A percentile compares a stretch with the other conserved stretches of the same genome.
Conservation (phyloP, 768 basidiomycete genomes). For the Podaxis rugospora region DNA sequence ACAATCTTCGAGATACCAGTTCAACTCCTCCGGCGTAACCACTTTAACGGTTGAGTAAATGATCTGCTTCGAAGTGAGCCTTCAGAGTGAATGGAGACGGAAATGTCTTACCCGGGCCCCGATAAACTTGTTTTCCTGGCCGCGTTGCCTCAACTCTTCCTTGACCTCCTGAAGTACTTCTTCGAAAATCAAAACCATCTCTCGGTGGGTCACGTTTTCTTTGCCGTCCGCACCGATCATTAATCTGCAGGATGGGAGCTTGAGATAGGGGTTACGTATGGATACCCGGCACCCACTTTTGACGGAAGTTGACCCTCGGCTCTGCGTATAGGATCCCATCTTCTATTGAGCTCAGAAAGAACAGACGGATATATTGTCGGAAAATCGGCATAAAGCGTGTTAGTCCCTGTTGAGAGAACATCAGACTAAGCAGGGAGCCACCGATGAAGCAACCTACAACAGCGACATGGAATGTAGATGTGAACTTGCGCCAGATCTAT, state of each 20-base stretch:
- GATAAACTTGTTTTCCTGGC: constrained; percentile 57
- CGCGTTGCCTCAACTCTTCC: constrained; percentile 42
- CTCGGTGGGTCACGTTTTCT: constrained; percentile 52
- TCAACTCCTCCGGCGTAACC: constrained; percentile 50
- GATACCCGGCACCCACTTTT: constrained; percentile 36
- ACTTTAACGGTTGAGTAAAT: constrained; percentile 66
- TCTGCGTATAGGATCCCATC: constrained; percentile 74
- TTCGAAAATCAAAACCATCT: constrained; percentile 54
- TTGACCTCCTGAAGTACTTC: constrained; percentile 49
- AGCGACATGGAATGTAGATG: constrained; percentile 45
- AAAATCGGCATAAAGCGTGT: constrained; percentile 58
- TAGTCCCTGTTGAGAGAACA: constrained; percentile 30
- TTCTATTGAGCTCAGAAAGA: constrained; percentile 57
- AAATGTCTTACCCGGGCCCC: constrained; percentile 52
- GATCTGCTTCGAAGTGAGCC: constrained; percentile 37
- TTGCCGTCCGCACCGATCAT: constrained; percentile 56
- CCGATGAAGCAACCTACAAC: constrained; percentile 30
- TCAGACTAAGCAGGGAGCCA: neutral
- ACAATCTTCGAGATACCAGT: constrained; percentile 68
- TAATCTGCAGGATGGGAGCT: constrained; percentile 27
- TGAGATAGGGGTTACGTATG: neutral
- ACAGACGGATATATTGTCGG: constrained; percentile 54
- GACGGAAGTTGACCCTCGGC: constrained; percentile 59
- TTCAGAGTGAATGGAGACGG: neutral
- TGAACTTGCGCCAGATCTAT: constrained; percentile 77